Evolutionary conservation across 495 filamentous ascomycete genomes (phyloP).

Genomic region (Penicillium goetzii): DNA sequence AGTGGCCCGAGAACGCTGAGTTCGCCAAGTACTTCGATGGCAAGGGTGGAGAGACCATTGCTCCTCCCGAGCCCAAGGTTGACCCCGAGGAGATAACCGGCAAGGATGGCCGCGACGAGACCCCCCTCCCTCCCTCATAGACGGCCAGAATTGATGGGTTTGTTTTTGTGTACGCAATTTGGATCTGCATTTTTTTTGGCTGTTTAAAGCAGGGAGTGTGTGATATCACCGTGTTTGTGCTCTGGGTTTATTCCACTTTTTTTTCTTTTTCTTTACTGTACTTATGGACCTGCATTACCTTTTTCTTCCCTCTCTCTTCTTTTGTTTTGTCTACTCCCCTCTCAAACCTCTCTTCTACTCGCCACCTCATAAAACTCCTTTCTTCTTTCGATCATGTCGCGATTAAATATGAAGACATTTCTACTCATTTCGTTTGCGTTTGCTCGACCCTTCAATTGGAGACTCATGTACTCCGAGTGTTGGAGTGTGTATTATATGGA

Average conservation of each 20-base stretch:
- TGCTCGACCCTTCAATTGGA: neutral
- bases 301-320: slow-evolving; percentile 26
- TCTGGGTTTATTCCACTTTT: slow-evolving; percentile 19
- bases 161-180: slow-evolving; percentile 25
- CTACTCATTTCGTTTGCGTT: slow-evolving; percentile 9
- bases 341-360: slow-evolving; percentile 31
- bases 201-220: slow-evolving; percentile 22
- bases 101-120: slow-evolving; percentile 51
- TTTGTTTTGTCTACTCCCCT: slow-evolving; percentile 28
- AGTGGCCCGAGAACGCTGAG: slow-evolving; percentile 81
- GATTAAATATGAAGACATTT: slow-evolving; percentile 23
- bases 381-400: slow-evolving; percentile 20
- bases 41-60: slow-evolving; percentile 48
- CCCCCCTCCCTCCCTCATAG: slow-evolving; percentile 48
- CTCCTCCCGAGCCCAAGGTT: slow-evolving; percentile 60
- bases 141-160: slow-evolving; percentile 24
- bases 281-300: slow-evolving; percentile 41
- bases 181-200: slow-evolving; percentile 24
- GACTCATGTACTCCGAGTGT: slow-evolving; percentile 10
- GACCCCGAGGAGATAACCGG: slow-evolving; percentile 36
- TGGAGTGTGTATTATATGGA: slow-evolving; percentile 19
- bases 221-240: slow-evolving; percentile 35
- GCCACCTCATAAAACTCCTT: slow-evolving; percentile 19
- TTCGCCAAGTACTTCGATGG: slow-evolving; percentile 90
- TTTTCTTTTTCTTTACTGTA: slow-evolving; percentile 42